These are phyloP conservation scores for Botrytis sinoallii DNA, from an alignment of 2,329 filamentous ascomycete species.

Conservation along the genomic window DNA sequence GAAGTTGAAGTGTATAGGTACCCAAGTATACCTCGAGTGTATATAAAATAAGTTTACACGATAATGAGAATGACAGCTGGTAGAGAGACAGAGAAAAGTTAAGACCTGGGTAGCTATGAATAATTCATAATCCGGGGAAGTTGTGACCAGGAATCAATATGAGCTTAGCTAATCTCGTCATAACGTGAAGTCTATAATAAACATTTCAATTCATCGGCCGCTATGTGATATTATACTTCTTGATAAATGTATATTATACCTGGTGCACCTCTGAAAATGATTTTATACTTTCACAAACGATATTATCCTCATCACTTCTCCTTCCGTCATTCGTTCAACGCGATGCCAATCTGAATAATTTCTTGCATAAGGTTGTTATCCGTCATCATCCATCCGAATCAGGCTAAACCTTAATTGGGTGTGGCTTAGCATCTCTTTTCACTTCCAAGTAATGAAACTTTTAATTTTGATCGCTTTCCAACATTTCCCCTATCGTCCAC, in stretches of 20 bases:
- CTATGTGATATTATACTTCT: neutral
- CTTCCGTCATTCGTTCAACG: neutral
- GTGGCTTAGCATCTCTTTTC: neutral
- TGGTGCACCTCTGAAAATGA: too few species aligned
- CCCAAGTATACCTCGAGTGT: neutral
- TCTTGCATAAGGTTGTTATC: neutral
- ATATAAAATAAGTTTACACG: neutral
- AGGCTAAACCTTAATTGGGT: neutral
- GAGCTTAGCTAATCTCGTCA: neutral
- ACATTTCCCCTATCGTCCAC: constrained; percentile 8
- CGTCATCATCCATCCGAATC: neutral
- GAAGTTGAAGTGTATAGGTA: neutral
- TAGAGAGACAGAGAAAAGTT: neutral
- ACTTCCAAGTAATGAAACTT: neutral
- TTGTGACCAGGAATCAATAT: neutral
- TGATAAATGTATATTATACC: too few species aligned
- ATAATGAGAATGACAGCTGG: neutral
- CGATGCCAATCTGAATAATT: neutral
- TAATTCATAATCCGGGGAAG: neutral
- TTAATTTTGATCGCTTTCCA: constrained; percentile 2
- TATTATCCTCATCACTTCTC: neutral
- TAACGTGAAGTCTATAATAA: neutral
- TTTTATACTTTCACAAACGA: neutral
- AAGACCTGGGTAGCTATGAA: neutral
- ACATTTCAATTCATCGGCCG: neutral